Conservation (phyloP, 1,284 basidiomycete genomes). For the Leccinum solheimii region DNA sequence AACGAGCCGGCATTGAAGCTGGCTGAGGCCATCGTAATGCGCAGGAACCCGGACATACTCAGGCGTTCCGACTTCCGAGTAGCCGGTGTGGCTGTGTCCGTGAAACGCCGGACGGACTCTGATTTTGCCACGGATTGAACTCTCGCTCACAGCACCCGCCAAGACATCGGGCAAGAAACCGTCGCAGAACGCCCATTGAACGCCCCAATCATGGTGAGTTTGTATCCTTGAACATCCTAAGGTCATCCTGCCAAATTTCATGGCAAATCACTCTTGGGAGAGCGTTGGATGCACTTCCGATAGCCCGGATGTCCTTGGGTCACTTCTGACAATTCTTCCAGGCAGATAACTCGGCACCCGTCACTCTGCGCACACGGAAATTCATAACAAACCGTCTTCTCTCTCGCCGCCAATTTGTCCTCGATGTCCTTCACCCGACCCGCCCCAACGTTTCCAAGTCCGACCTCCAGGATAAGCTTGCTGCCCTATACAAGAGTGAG, state of each 20-base stretch:
- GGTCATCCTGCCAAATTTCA: conserved; percentile 2
- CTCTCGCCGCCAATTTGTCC: conserved; percentile 88
- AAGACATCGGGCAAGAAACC: conserved; percentile 28
- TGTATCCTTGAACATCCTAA: neutral
- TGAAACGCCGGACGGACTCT: too few species aligned
- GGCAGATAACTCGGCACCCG: conserved; percentile 86
- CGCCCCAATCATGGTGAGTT: conserved; percentile 31
- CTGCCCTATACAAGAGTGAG: conserved; percentile 75
- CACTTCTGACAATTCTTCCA: conserved; percentile 32
- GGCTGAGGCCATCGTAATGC: neutral
- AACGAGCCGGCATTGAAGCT: conserved; percentile 13
- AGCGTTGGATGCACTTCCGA: conserved; percentile 25
- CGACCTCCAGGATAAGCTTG: conserved; percentile 94
- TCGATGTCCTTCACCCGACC: conserved; percentile 95
- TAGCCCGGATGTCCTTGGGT: conserved; percentile 21
- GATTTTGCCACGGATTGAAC: neutral
- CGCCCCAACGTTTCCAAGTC: conserved; percentile 93
- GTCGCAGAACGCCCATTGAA: conserved; percentile 19
- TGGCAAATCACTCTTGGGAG: conserved; percentile 6
- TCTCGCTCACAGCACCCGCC: conserved; percentile 15
- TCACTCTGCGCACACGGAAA: conserved; percentile 98
- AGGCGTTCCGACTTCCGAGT: too few species aligned
- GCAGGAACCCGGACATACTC: neutral
- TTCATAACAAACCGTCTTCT: conserved; percentile 99
- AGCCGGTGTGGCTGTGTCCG: too few species aligned